Evolutionary conservation across 768 basidiomycete genomes (phyloP).

Genomic region (Boletus rubroflammeus): DNA sequence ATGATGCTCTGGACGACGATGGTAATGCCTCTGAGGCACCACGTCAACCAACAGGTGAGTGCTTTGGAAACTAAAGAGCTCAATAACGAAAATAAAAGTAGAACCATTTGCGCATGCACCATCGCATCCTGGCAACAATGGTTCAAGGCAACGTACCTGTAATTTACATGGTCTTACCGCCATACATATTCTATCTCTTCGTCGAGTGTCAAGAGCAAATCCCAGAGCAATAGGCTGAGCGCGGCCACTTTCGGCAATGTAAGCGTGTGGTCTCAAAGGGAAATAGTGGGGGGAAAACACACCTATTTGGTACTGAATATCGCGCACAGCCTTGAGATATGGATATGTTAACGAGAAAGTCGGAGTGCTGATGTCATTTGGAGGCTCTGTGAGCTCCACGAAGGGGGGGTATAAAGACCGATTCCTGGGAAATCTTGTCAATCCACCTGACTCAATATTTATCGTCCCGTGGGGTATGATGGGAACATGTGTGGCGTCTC

Average conservation of each 20-base stretch:
- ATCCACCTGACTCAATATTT: not conserved
- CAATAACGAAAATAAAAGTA: slow-evolving; percentile 22
- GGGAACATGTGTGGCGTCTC: not conserved
- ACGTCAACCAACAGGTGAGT: not conserved
- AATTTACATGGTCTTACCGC: slow-evolving; percentile 20
- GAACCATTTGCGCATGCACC: slow-evolving; percentile 7
- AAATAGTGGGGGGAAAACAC: not conserved
- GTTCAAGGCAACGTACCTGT: not conserved
- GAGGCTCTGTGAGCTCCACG: not conserved
- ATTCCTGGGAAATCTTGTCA: not conserved
- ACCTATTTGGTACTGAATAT: slow-evolving; percentile 12
- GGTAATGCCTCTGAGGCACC: slow-evolving; percentile 5
- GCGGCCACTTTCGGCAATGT: slow-evolving; percentile 21
- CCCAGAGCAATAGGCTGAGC: slow-evolving; percentile 26
- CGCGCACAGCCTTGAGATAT: slow-evolving; percentile 3
- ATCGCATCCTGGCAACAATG: slow-evolving; percentile 10
- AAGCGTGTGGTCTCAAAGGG: not conserved
- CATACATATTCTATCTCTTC: slow-evolving; percentile 30
- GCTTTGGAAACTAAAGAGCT: not conserved
- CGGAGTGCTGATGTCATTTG: slow-evolving; percentile 3
- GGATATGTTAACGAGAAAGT: slow-evolving; percentile 3
- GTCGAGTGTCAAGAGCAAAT: slow-evolving; percentile 23
- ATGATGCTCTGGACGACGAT: slow-evolving; percentile 37
- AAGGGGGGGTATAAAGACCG: not conserved
- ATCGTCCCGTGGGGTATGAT: not conserved